These are phyloP conservation scores for Phaeosphaeriaceae sp. DNA, from an alignment of 2,329 filamentous ascomycete species.

Conservation along the genomic window DNA sequence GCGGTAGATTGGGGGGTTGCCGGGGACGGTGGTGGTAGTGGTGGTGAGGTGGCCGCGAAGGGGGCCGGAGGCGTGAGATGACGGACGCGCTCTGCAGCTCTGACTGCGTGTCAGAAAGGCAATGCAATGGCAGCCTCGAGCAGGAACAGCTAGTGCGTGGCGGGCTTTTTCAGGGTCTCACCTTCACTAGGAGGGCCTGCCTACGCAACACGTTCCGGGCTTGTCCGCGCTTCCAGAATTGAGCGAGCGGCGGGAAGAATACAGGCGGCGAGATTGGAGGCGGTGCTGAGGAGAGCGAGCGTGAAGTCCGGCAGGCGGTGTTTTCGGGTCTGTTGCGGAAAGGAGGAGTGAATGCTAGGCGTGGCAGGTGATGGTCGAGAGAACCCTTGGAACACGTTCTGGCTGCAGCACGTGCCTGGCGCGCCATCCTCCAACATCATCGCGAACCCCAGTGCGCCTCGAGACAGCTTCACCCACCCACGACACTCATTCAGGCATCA, in stretches of 20 bases:
- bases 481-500: slow-evolving; percentile 4
- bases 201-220: slow-evolving; percentile 37
- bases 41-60: slow-evolving; percentile 7
- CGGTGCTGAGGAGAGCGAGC: not conserved
- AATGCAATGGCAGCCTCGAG: slow-evolving; percentile 8
- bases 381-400: slow-evolving; percentile 14
- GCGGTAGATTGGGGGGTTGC: slow-evolving; percentile 67
- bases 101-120: not conserved
- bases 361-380: slow-evolving; percentile 21
- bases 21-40: slow-evolving; percentile 62
- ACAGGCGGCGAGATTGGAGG: slow-evolving; percentile 10
- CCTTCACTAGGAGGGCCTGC: slow-evolving; percentile 9
- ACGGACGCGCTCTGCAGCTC: not conserved
- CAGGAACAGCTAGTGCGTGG: slow-evolving; percentile 14
- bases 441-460: too few relatives aligned
- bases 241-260: slow-evolving; percentile 30
- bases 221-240: slow-evolving; percentile 30
- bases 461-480: slow-evolving; percentile 1
- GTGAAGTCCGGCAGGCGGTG: slow-evolving; percentile 3
- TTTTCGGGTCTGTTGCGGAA: not conserved
- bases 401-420: slow-evolving; percentile 1
- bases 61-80: slow-evolving; percentile 6
- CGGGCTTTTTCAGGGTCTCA: slow-evolving; percentile 34
- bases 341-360: slow-evolving; percentile 7
- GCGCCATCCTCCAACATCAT: not conserved